Evolutionary conservation across 441 rosid genomes (phyloP), one percentile per base, ranked within the genome.

Genomic region (Francoa sonchifolia): DNA sequence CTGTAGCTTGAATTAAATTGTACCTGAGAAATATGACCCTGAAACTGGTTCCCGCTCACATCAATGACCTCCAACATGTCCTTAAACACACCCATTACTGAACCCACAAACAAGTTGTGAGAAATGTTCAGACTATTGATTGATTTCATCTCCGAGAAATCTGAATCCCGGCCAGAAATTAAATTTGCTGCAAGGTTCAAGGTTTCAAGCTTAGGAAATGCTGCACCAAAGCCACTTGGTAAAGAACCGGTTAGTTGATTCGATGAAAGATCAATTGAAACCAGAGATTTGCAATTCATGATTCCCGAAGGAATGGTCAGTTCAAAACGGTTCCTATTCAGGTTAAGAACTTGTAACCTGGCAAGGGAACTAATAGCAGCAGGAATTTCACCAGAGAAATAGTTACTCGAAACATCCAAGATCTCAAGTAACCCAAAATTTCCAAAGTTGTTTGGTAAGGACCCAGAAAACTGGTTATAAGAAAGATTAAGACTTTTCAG

Each of bases 11-110:
- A 68, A 52, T 67, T 67, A 61, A 67, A 65, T 39, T 60, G 82
- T 80, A 78, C 93, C 77, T 76, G 84, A 64, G 85, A 73, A 57
- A 80, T 58, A 59, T 83, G 76, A 33, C 82, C 97, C 53, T 73
- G 72, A 65, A 83, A 74, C 71, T 51, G 69, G 73, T 88, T 88
- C 63, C 44, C 74, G 71, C 95, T 78, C 19, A 88, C 52, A 58
- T 88, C 95, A 55, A 70, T 55, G 48, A 74, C 75, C 59, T 63
- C 61, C 27, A 83, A 49, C 41, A 17, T 44, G 65, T 53, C 67
- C 50, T 47, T 57, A 55, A 88, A 62, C 48, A 79, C 23, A 20
- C 63, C 58, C 65, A 61, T 48, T 12, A 61, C 72, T 0, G 87
- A 72, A 39, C 95, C 97, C 33, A 65, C 76, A 63, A 83, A 79